Base-by-base conservation (phyloP, 805 yeast species). In the Candida tallmaniae region DNA sequence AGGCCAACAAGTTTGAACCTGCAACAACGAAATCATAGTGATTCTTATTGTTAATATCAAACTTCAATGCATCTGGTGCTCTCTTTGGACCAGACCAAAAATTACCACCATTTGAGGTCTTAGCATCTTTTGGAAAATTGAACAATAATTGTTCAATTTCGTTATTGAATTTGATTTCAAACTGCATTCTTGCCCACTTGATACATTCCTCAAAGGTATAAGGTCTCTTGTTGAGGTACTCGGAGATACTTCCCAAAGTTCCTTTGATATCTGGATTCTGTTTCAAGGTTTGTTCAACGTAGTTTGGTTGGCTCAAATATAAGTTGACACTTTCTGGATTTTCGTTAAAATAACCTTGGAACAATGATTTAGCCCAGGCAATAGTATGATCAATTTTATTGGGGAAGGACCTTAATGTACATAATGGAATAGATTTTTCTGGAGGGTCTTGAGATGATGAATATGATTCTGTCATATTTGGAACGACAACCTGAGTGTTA, bases 21-120 rank as follows among this genome's bases (percentile, higher is more conserved):
- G 85, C 95, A 35, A 80, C 80, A 36, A 93, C 67, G 52, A 90
- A 93, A 49, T 83, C 76, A 56, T 80, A 74, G 58, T 90, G 97
- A 49, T 86, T 83, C 9, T 71, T 70, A 54, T 87, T 78, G 50
- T 77, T 66, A 46, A 83, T 70, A 53, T 88, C 90, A 56, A 93
- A 88, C 10, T 45, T 68, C 43, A 88, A 70, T n/a, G 96, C 86
- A 29, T 72, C 75, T 31, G 99, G 99, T 13, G 96, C 95, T 58
- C 97, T 80, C 65, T 93, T 93, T 22, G 97, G 93, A 36, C 97
- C 96, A 14, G 95, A 77, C 99, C 99, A 93, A 64, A 93, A 93
- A 48, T 94, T 93, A 21, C 81, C 88, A 36, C 98, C 98, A 32
- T 73, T 73, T 0, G 95, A 78, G 3, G 96, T 93, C 28, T 74